phyloP scores from a whole-genome alignment of 2,329 filamentous ascomycete genomes.

The Exophiala spinifera region DNA sequence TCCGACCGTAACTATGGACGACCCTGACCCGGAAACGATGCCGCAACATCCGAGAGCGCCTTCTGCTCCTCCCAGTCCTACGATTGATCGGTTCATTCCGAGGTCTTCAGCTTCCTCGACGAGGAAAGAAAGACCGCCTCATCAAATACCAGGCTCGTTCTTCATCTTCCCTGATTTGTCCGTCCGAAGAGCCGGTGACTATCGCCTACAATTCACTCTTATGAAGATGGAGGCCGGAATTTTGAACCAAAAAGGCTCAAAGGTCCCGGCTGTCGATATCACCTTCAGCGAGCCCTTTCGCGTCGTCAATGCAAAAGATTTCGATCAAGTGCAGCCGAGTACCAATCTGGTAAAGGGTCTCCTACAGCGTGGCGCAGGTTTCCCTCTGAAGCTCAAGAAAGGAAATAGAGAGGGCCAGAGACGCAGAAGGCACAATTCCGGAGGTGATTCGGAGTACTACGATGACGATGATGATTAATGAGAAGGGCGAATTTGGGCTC shows the following conservation, averaged over 20 bases:
- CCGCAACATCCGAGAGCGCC: conserved; percentile 35
- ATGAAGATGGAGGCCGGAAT: conserved; percentile 36
- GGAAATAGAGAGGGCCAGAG: conserved; percentile 26
- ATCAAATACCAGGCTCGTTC: conserved; percentile 39
- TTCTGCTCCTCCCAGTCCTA: conserved; percentile 16
- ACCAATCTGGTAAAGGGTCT: conserved; percentile 29
- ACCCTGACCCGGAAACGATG: conserved; percentile 44
- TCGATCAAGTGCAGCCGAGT: conserved; percentile 30
- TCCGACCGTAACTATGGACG: conserved; percentile 41
- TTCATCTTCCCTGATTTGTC: conserved; percentile 50
- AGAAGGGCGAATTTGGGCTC: too few species aligned
- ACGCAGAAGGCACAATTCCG: conserved; percentile 15
- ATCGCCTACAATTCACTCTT: conserved; percentile 45
- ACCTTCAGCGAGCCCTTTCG: conserved; percentile 25
- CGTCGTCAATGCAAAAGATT: conserved; percentile 31
- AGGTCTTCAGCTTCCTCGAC: background rate
- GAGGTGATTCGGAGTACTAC: conserved; percentile 21
- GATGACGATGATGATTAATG: conserved; percentile 10
- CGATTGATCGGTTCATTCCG: background rate
- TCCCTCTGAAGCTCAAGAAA: conserved; percentile 30
- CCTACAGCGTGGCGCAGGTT: conserved; percentile 27
- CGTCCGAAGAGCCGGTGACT: conserved; percentile 44
- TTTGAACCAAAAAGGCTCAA: conserved; percentile 11
- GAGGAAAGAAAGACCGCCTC: conserved; percentile 6
- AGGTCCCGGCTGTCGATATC: conserved; percentile 15